phyloP scores from a whole-genome alignment of 345 rosid genomes.

The Atalantia buxifolia region DNA sequence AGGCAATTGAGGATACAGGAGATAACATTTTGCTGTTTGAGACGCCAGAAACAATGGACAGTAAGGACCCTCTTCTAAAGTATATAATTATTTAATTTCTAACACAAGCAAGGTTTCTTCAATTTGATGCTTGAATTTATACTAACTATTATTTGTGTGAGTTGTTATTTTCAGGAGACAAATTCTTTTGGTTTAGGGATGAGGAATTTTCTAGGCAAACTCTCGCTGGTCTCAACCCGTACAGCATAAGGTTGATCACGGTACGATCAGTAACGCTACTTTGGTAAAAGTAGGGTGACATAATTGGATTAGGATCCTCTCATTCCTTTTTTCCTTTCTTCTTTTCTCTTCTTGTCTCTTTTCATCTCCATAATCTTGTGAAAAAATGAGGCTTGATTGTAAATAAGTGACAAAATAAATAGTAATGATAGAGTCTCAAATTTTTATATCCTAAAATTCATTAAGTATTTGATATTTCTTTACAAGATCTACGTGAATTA shows the following conservation, averaged over 20 bases:
- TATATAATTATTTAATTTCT: not conserved
- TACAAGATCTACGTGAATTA: too few relatives aligned
- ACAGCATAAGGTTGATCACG: conserved; percentile 40
- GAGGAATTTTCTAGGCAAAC: conserved; percentile 75
- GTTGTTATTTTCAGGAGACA: conserved; percentile 39
- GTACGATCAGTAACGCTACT: conserved; percentile 25
- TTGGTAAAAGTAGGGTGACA: too few relatives aligned
- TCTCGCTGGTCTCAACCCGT: conserved; percentile 80
- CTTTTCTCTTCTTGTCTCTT: too few relatives aligned
- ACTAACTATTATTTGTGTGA: not conserved
- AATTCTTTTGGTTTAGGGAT: conserved; percentile 68
- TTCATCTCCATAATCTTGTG: too few relatives aligned
- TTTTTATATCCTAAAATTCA: too few relatives aligned
- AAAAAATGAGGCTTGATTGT: too few relatives aligned
- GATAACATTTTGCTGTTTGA: conserved; percentile 52
- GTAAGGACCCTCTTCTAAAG: conserved; percentile 24
- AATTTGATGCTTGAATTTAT: not conserved
- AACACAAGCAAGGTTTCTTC: not conserved
- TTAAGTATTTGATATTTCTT: too few relatives aligned
- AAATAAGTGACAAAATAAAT: too few relatives aligned
- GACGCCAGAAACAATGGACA: conserved; percentile 39
- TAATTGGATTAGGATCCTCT: too few relatives aligned
- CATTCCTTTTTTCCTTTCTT: too few relatives aligned
- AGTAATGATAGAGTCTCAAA: too few relatives aligned
- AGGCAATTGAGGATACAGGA: conserved; percentile 31